These are phyloP conservation scores for Trametes meyenii DNA, from an alignment of 768 basidiomycete genomes.

Conservation along the genomic window DNA sequence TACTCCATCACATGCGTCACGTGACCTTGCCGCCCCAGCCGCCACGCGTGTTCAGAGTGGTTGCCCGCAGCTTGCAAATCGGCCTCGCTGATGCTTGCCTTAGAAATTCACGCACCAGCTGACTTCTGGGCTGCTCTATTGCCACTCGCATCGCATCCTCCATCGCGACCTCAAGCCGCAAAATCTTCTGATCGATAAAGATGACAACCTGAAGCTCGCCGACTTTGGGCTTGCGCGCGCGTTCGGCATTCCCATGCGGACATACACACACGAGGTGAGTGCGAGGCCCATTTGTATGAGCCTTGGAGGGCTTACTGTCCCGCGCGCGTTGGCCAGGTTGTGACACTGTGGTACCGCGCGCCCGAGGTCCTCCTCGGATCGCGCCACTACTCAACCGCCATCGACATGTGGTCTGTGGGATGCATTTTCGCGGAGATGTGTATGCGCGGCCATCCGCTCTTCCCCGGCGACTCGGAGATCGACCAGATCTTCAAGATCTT, in stretches of 20 bases:
- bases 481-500: conserved; percentile 99
- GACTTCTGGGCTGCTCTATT: conserved; percentile 87
- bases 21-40: conserved; percentile 22
- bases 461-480: conserved; percentile 99
- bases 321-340: conserved; percentile 63
- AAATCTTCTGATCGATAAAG: conserved; percentile 89
- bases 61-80: not conserved
- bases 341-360: conserved; percentile 98
- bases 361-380: conserved; percentile 96
- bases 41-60: conserved; percentile 6
- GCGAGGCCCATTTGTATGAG: not conserved
- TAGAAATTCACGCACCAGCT: conserved; percentile 98
- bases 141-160: conserved; percentile 94
- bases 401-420: conserved; percentile 99
- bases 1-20: conserved; percentile 25
- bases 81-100: not conserved
- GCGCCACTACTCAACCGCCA: conserved; percentile 94
- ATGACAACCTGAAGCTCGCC: conserved; percentile 91
- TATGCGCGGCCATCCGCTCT: conserved; percentile 84
- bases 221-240: conserved; percentile 97
- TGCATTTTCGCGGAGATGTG: conserved; percentile 99
- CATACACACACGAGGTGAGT: conserved; percentile 97
- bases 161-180: conserved; percentile 97
- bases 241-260: conserved; percentile 97
- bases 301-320: not conserved